Evolutionary conservation across 202 grass and related monocot genomes (phyloP).

Genomic region (Panicum virgatum): DNA sequence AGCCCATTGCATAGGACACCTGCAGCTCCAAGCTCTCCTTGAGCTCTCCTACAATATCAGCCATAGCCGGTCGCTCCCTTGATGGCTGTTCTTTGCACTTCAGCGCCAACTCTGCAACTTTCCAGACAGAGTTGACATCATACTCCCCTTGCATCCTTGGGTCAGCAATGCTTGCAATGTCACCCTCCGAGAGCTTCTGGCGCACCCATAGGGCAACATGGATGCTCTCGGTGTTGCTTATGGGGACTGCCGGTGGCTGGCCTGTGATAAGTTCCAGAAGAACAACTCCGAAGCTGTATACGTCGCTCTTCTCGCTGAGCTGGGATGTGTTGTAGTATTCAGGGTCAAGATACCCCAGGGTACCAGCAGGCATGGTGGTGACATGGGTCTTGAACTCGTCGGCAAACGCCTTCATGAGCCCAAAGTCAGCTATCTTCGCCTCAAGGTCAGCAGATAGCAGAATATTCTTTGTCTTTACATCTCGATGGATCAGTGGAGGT

Average conservation of each 20-base stretch:
- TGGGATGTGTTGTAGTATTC: conserved; percentile 55
- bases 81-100: conserved; percentile 41
- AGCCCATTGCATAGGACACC: not conserved
- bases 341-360: conserved; percentile 77
- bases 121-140: conserved; percentile 56
- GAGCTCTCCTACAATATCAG: conserved; percentile 44
- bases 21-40: conserved; percentile 50
- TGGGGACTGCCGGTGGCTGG: conserved; percentile 12
- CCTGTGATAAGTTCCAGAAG: conserved; percentile 45
- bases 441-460: conserved; percentile 48
- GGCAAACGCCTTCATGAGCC: conserved; percentile 53
- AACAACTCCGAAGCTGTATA: conserved; percentile 42
- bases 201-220: conserved; percentile 44
- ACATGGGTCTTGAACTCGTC: conserved; percentile 35
- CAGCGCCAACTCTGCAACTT: conserved; percentile 48
- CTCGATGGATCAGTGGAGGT: conserved; percentile 69
- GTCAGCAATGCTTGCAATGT: conserved; percentile 59
- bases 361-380: conserved; percentile 61
- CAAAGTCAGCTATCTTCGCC: conserved; percentile 79
- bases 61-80: conserved; percentile 42
- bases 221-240: conserved; percentile 15
- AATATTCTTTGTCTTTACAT: conserved; percentile 77
- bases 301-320: conserved; percentile 49
- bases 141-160: conserved; percentile 51
- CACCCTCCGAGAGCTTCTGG: conserved; percentile 57